Conservation (phyloP, 257 asterid species). For the Solanum bukasovii region DNA sequence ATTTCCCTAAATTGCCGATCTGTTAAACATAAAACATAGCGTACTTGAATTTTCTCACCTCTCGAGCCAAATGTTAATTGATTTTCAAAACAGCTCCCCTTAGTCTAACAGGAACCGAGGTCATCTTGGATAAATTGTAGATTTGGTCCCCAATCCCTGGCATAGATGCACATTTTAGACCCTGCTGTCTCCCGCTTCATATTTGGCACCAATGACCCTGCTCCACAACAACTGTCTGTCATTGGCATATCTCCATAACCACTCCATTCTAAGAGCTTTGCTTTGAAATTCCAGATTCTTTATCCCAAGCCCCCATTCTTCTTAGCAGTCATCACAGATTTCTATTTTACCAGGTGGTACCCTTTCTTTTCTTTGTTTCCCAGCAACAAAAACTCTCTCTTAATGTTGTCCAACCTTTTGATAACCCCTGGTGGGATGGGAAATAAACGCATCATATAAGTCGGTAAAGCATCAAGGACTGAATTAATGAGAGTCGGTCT, state of each 20-base stretch:
- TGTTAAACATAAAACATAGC: not conserved
- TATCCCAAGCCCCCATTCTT: not conserved
- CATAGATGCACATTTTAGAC: not conserved
- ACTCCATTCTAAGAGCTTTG: not conserved
- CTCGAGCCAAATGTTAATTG: not conserved
- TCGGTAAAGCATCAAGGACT: not conserved
- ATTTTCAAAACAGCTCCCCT: not conserved
- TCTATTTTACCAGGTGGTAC: not conserved
- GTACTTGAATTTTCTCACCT: not conserved
- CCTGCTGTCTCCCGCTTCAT: not conserved
- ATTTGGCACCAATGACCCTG: not conserved
- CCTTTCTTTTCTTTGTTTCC: not conserved
- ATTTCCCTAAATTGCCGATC: not conserved
- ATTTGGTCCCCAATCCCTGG: not conserved
- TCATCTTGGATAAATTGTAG: not conserved
- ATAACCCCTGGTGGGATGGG: not conserved
- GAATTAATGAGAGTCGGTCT: not conserved
- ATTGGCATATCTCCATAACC: not conserved
- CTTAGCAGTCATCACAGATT: not conserved
- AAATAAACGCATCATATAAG: not conserved
- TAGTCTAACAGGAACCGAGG: not conserved
- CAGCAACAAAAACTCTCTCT: not conserved
- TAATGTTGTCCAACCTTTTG: not conserved
- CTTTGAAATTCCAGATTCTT: not conserved
- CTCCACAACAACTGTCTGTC: not conserved